Conservation (phyloP, 2,329 filamentous ascomycete genomes). For the Emergomyces pasteurianus region DNA sequence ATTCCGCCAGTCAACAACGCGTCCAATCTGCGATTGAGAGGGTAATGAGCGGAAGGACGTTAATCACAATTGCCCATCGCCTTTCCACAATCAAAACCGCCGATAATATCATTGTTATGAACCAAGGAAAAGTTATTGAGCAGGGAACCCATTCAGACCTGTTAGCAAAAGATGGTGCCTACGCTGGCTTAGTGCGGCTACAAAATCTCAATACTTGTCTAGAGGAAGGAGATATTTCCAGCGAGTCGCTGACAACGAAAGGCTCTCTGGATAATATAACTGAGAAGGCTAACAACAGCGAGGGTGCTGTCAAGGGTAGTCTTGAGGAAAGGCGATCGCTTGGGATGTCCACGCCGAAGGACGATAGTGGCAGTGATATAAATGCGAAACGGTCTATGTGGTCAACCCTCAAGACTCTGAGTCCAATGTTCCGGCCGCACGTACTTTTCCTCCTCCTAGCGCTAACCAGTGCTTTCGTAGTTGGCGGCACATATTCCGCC, state of each 20-base stretch:
- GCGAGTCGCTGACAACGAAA: conserved; percentile 3
- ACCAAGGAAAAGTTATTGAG: conserved; percentile 15
- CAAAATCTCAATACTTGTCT: conserved; percentile 21
- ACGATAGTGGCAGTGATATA: conserved; percentile 13
- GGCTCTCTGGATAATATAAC: not conserved
- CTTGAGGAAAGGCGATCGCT: conserved; percentile 3
- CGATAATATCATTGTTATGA: conserved; percentile 20
- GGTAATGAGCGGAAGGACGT: conserved; percentile 11
- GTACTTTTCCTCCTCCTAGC: conserved; percentile 36
- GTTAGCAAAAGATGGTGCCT: conserved; percentile 23
- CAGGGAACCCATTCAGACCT: conserved; percentile 16
- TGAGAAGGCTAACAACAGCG: not conserved
- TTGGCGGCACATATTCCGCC: conserved; percentile 46
- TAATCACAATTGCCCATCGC: conserved; percentile 20
- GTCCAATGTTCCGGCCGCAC: conserved; percentile 30
- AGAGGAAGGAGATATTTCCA: conserved; percentile 4
- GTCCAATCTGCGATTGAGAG: conserved; percentile 16
- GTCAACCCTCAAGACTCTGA: conserved; percentile 15
- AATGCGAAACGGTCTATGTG: conserved; percentile 2
- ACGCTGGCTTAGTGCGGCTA: conserved; percentile 34
- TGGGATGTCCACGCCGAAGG: conserved; percentile 5
- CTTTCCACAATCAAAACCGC: conserved; percentile 19
- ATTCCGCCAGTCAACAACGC: conserved; percentile 15
- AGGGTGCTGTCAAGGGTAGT: not conserved
- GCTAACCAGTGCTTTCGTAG: conserved; percentile 40